Evolutionary conservation across 2,329 filamentous ascomycete species (phyloP).

Genomic region (Ploettnerulaceae sp.): DNA sequence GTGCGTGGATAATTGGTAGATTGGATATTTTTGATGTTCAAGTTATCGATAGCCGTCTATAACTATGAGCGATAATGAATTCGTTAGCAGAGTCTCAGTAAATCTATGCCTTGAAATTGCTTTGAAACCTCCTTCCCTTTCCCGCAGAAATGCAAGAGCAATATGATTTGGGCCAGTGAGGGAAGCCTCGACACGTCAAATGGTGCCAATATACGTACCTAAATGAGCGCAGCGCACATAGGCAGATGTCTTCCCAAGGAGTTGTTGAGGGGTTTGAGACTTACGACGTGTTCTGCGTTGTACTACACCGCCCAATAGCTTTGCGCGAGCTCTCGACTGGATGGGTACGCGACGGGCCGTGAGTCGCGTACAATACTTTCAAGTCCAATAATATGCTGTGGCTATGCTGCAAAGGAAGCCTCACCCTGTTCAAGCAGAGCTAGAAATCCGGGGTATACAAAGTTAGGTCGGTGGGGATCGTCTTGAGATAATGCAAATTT

Average conservation of each 20-base stretch:
- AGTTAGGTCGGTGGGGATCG: no score
- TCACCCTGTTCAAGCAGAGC: no score
- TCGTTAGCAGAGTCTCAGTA: constrained; percentile 15
- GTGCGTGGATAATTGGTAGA: background rate
- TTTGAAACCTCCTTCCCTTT: constrained; percentile 12
- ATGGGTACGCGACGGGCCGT: background rate
- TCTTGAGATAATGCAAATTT: no score
- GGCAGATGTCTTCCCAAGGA: constrained; percentile 8
- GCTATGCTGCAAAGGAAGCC: background rate
- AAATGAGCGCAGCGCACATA: constrained; percentile 11
- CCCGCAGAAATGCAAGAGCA: constrained; percentile 9
- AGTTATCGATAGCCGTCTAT: no score
- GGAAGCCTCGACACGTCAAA: constrained; percentile 27
- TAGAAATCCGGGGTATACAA: no score
- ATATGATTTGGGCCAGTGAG: constrained; percentile 16
- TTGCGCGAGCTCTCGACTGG: background rate
- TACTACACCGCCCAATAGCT: constrained; percentile 15
- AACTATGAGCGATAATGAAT: constrained; percentile 10
- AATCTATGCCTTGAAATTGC: constrained; percentile 1
- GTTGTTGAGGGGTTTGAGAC: constrained; percentile 13
- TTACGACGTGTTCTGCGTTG: constrained; percentile 18
- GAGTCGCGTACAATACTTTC: background rate
- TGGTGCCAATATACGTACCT: constrained; percentile 12
- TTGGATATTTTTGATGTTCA: background rate
- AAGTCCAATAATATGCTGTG: no score